Evolutionary conservation across 1,284 basidiomycete genomes (phyloP), one percentile per base, ranked within the genome.

Genomic region (Ustilago esculenta): DNA sequence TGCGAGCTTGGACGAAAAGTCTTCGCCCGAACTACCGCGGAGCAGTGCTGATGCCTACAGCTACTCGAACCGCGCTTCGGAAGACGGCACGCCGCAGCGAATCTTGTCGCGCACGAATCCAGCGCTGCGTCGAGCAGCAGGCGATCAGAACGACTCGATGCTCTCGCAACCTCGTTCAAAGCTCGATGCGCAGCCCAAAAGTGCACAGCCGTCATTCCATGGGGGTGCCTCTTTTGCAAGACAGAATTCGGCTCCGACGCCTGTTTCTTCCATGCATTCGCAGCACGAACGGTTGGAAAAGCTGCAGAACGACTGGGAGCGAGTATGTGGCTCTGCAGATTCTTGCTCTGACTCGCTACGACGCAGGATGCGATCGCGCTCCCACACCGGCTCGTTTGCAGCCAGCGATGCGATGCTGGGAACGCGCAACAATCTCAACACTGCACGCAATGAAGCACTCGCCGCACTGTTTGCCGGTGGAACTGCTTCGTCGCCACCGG

Each of bases 11-110:
- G 24, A 34, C 8, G 24, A 6, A 5, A 11, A 21, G 0, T 14
- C 44, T 12, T 20, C 47, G 18, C 15, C 27, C 20, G 45, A 60
- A 18, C 57, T 42, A 0, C 57, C 57, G 3, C 25, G 58, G 4
- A 68, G 65, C 40, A 68, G 65, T 24, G 65, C 65, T 1, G 65
- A 68, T 34, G 41, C 41, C 14, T 68, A 68, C 32, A 48, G 53
- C 24, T 23, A 27, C n/a, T 4, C 23, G 10, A 11, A 29, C 1
- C 37, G n/a, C n/a, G n/a, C n/a, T n/a, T n/a, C n/a, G n/a, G n/a
- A n/a, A n/a, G n/a, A n/a, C n/a, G n/a, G n/a, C 2, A 10, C 11
- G 7, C n/a, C 9, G 12, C 27, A 6, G n/a, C 21, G 30, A 8
- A 25, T 30, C 1, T 17, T 51, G 9, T 42, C 48, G 30, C 48